phyloP scores from a whole-genome alignment of 2,329 filamentous ascomycete genomes.

The Diaporthe ilicicola region DNA sequence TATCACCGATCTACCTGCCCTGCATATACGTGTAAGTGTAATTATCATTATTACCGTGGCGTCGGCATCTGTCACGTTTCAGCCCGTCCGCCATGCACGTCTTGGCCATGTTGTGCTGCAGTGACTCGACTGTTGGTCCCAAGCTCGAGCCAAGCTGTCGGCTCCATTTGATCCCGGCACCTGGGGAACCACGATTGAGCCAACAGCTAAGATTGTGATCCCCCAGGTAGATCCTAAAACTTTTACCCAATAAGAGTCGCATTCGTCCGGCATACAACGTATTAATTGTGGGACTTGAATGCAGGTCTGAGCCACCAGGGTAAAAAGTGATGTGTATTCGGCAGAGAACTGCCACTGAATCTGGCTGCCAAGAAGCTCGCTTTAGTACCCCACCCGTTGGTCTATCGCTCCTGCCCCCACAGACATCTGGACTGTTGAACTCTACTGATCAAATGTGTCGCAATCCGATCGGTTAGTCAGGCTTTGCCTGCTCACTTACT shows the following conservation, averaged over 20 bases:
- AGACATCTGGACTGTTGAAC: too few species aligned
- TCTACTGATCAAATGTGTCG: too few species aligned
- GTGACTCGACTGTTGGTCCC: background rate
- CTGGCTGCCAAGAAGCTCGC: too few species aligned
- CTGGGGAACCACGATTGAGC: background rate
- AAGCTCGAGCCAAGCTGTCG: background rate
- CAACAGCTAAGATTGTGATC: background rate
- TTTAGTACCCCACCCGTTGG: too few species aligned
- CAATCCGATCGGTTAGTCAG: too few species aligned
- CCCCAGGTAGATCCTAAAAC: background rate
- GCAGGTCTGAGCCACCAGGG: too few species aligned
- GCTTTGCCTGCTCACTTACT: too few species aligned
- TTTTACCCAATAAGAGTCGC: background rate
- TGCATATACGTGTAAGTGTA: background rate
- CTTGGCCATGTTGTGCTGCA: slow-evolving; percentile 17
- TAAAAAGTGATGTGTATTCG: too few species aligned
- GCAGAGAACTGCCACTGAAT: too few species aligned
- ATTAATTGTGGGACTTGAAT: too few species aligned
- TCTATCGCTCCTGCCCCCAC: too few species aligned
- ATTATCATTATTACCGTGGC: background rate
- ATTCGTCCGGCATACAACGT: background rate
- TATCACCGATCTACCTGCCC: background rate
- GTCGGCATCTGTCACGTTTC: background rate
- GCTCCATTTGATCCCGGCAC: background rate
- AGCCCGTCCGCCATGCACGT: background rate